phyloP scores from a whole-genome alignment of 2,329 filamentous ascomycete species.

The Samsoniella hepiali region DNA sequence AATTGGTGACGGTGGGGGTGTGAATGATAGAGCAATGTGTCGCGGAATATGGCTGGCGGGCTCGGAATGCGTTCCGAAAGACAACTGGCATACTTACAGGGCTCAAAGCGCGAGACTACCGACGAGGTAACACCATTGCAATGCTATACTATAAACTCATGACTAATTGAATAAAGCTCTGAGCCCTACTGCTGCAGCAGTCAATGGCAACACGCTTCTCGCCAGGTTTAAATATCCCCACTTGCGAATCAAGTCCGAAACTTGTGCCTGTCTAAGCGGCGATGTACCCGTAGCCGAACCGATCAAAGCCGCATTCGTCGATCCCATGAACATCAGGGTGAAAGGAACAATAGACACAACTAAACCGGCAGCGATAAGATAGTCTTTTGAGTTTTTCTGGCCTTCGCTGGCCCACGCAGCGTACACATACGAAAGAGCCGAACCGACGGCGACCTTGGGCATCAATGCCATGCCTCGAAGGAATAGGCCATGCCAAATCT shows the following conservation, averaged over 20 bases:
- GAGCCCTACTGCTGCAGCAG: not conserved
- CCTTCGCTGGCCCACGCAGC: slow-evolving; percentile 29
- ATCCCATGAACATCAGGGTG: not conserved
- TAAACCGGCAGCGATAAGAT: not conserved
- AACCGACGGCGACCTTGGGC: slow-evolving; percentile 33
- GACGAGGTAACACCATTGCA: not conserved
- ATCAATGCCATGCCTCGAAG: slow-evolving; percentile 34
- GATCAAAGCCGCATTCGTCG: not conserved
- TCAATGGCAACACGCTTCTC: not conserved
- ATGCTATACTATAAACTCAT: not conserved
- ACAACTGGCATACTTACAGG: not conserved
- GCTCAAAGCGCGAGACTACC: not conserved
- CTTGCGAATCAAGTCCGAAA: not conserved
- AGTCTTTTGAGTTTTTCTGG: not conserved
- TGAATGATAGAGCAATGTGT: too few relatives aligned
- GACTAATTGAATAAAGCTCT: not conserved
- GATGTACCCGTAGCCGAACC: not conserved
- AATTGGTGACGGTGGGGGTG: not conserved
- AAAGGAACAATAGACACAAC: not conserved
- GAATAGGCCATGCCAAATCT: slow-evolving; percentile 38
- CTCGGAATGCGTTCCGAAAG: not conserved
- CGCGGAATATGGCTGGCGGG: too few relatives aligned
- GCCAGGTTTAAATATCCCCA: not conserved
- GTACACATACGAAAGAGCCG: slow-evolving; percentile 33
- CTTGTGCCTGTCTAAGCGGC: not conserved